Evolutionary conservation across 2,329 filamentous ascomycete species (phyloP).

Genomic region (Sporothrix variecibatus): DNA sequence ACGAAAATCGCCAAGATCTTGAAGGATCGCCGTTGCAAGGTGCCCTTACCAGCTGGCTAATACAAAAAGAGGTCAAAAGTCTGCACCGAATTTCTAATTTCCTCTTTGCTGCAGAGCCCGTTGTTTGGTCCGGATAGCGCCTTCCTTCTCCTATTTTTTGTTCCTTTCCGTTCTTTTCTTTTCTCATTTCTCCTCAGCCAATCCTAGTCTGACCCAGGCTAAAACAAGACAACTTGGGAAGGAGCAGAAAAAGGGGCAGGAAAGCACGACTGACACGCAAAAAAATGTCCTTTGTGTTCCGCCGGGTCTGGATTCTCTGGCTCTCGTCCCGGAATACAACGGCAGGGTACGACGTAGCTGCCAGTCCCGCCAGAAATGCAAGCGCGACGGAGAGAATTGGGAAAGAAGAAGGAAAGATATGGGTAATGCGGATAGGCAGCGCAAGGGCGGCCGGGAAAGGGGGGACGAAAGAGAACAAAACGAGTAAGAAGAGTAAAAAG

Average conservation of each 20-base stretch:
- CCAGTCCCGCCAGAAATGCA: neutral
- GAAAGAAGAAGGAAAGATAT: neutral
- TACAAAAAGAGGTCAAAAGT: neutral
- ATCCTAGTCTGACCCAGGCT: neutral
- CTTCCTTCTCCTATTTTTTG: neutral
- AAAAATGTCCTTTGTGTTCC: neutral
- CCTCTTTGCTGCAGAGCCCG: neutral
- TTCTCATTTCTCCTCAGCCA: neutral
- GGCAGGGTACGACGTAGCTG: neutral
- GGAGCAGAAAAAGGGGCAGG: neutral
- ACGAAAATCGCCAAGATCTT: constrained; percentile 23
- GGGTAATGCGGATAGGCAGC: neutral
- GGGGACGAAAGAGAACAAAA: neutral
- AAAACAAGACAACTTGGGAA: neutral
- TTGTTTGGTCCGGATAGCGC: constrained; percentile 2
- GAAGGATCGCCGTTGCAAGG: constrained; percentile 21
- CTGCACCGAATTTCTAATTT: neutral
- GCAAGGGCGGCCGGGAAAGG: constrained; percentile 8
- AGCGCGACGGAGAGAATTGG: neutral
- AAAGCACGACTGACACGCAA: neutral
- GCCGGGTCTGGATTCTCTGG: constrained; percentile 4
- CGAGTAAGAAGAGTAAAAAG: neutral
- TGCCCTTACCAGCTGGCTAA: neutral
- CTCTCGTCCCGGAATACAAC: neutral
- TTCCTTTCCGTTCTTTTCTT: neutral